Base-by-base conservation (phyloP, 129 eudicot genomes). In the Chrysanthemum lavandulifolium region DNA sequence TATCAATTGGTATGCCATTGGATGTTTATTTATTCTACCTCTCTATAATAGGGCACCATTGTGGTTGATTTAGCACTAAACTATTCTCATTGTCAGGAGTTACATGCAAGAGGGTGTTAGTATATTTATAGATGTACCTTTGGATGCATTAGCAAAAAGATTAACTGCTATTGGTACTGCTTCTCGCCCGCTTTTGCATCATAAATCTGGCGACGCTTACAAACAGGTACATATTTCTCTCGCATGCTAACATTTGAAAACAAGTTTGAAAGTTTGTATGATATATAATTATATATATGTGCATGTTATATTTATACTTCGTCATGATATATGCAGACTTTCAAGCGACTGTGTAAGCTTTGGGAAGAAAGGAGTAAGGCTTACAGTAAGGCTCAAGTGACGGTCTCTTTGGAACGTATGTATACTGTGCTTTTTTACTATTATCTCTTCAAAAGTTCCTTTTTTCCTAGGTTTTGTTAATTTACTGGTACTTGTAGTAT, bases 131-230 rank as follows among this genome's bases (percentile, higher is more conserved):
- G 99, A 95, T 72, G 99, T 95, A 52, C 99, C 99, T 21, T 65
- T 95, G 73, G 96, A 90, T 65, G 93, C 97, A 72, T 85, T 95
- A 80, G 99, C 97, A 75, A 81, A 76, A 25, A 83, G 99, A 82
- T 80, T 95, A 75, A 72, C 96, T 54, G 84, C 87, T 6, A 81
- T 82, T 7, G 99, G 99, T 69, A 95, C 99, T 60, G 70, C 68
- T 47, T 88, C 97, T 72, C 97, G 99, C n/a, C 99, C 99, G 2
- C 87, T 95, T 52, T 82, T 95, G 76, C 85, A 91, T 79, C 81
- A 87, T 27, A 97, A 74, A 75, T 68, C 85, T 19, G 97, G 95
- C 1, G 96, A 95, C 79, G 88, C 95, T 60, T 95, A 95, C 81
- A 40, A 82, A 13, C 79, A 82, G 86, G 99, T 95, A 66, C 25